Evolutionary conservation across 345 rosid species (phyloP).

Genomic region (Brassica incana): DNA sequence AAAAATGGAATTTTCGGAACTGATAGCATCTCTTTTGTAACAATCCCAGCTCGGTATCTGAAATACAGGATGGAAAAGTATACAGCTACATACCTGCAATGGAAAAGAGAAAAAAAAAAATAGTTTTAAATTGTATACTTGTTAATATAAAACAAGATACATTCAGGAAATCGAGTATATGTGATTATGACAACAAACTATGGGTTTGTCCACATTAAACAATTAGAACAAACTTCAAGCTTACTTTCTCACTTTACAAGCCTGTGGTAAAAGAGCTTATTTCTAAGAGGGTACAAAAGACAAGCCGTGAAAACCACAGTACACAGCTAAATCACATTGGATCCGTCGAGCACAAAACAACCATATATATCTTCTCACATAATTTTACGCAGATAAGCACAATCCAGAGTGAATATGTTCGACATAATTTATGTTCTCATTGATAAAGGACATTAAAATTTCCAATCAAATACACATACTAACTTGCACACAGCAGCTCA

Average conservation of each 20-base stretch:
- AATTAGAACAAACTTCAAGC: neutral
- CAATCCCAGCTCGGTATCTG: constrained; percentile 79
- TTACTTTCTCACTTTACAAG: neutral
- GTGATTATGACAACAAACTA: neutral
- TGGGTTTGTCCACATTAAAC: neutral
- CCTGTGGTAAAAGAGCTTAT: neutral
- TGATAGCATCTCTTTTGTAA: constrained; percentile 92
- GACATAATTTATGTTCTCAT: too few species aligned
- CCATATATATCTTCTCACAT: too few species aligned
- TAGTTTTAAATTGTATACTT: neutral
- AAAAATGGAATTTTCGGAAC: constrained; percentile 77
- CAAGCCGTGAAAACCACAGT: neutral
- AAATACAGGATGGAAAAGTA: constrained; percentile 71
- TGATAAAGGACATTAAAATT: too few species aligned
- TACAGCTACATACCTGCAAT: constrained; percentile 68
- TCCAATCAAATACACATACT: too few species aligned
- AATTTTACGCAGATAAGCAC: too few species aligned
- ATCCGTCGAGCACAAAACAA: too few species aligned
- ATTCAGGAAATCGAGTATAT: neutral
- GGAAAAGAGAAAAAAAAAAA: neutral
- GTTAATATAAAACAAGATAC: constrained; percentile 3
- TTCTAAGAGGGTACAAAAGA: neutral
- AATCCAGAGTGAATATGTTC: too few species aligned
- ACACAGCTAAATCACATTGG: too few species aligned
- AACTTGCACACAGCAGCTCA: neutral